Evolutionary conservation across 1,139 yeast genomes (phyloP).

Genomic region (Scheffersomyces segobiensis): DNA sequence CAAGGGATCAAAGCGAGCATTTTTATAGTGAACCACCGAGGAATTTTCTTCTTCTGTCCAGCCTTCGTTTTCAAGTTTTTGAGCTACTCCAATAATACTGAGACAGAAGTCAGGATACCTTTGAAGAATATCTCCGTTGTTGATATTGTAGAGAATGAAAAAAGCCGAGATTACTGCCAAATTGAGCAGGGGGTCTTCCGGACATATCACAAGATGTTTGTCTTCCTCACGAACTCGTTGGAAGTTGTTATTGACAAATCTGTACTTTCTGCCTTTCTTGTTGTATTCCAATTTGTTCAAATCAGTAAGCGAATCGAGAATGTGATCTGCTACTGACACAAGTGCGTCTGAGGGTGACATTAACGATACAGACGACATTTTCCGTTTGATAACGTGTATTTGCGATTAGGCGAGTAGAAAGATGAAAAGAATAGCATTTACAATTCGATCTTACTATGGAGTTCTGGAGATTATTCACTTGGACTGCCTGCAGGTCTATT

Average conservation of each 20-base stretch:
- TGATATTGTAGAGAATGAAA: constrained; percentile 38
- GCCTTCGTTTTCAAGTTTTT: constrained; percentile 46
- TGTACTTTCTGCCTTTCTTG: constrained; percentile 53
- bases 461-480: background rate
- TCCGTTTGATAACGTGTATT: background rate
- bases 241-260: constrained; percentile 49
- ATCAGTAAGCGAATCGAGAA: constrained; percentile 23
- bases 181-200: constrained; percentile 34
- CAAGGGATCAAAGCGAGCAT: constrained; percentile 32
- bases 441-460: background rate
- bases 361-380: background rate
- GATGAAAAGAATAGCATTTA: background rate
- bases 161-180: constrained; percentile 46
- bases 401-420: background rate
- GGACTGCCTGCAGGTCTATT: background rate
- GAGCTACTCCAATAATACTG: constrained; percentile 52
- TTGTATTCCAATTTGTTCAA: constrained; percentile 44
- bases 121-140: constrained; percentile 34
- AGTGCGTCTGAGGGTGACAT: constrained; percentile 16
- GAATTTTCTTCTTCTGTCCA: constrained; percentile 54
- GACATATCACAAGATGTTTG: constrained; percentile 49
- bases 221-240: constrained; percentile 53
- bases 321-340: constrained; percentile 20
- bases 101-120: constrained; percentile 46
- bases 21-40: constrained; percentile 39